Evolutionary conservation across 2,329 filamentous ascomycete species (phyloP).

Genomic region (Decorospora gaudefroyi): DNA sequence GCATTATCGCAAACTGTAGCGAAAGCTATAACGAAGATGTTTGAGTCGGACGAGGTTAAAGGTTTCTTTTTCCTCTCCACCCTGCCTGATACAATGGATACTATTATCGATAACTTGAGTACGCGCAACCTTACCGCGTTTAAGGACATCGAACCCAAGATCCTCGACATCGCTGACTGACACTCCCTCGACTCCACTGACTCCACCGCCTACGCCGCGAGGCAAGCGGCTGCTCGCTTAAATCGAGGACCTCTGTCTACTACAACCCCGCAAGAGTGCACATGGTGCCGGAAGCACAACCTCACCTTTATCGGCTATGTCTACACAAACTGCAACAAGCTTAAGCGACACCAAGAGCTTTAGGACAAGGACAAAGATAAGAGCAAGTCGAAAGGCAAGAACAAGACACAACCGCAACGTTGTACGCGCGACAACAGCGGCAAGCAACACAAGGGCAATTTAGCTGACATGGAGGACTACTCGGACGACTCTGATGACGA

Average conservation of each 20-base stretch:
- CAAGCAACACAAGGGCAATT: constrained; percentile 6
- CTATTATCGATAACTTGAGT: constrained; percentile 13
- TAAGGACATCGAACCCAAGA: constrained; percentile 9
- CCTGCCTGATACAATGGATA: constrained; percentile 14
- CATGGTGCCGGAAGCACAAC: constrained; percentile 10
- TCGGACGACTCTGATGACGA: not conserved
- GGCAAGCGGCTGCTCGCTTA: not conserved
- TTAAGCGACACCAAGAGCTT: constrained; percentile 7
- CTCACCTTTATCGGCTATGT: constrained; percentile 7
- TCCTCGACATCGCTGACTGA: constrained; percentile 12
- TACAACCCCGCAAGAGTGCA: constrained; percentile 1
- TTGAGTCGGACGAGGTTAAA: constrained; percentile 16
- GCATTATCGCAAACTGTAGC: constrained; percentile 4
- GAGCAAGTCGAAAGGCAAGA: not conserved
- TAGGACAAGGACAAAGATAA: not conserved
- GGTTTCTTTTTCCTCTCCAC: constrained; percentile 19
- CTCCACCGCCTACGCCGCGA: constrained; percentile 5
- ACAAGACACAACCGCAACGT: not conserved
- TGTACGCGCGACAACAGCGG: not conserved
- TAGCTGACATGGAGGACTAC: not conserved
- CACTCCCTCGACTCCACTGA: constrained; percentile 6
- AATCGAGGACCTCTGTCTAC: not conserved
- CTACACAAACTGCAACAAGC: constrained; percentile 11
- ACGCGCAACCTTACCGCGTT: constrained; percentile 3
- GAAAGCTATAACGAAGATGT: constrained; percentile 10